phyloP scores from a whole-genome alignment of 2,329 filamentous ascomycete genomes.

The Didymellaceae sp. region DNA sequence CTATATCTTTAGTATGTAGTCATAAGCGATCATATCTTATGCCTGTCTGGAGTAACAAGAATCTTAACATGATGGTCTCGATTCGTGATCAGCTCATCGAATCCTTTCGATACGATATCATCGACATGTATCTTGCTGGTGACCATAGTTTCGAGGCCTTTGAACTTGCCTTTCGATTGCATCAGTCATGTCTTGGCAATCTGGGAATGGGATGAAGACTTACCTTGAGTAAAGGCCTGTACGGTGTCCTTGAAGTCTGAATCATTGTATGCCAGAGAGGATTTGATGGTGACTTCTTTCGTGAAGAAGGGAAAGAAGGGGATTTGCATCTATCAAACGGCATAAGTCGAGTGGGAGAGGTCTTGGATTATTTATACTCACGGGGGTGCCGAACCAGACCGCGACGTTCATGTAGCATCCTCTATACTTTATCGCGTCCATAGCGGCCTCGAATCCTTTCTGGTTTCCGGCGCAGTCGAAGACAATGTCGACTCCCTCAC shows the following conservation, averaged over 20 bases:
- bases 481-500: conserved; percentile 42
- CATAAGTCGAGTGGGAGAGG: not conserved
- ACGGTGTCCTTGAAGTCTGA: conserved; percentile 43
- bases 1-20: too few species aligned
- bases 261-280: conserved; percentile 41
- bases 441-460: conserved; percentile 36
- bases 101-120: conserved; percentile 40
- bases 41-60: conserved; percentile 39
- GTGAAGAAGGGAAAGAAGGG: conserved; percentile 34
- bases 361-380: conserved; percentile 29
- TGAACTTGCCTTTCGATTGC: conserved; percentile 34
- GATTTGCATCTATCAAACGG: conserved; percentile 32
- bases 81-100: conserved; percentile 40
- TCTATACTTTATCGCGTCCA: conserved; percentile 36
- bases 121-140: conserved; percentile 43
- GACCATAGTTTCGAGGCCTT: conserved; percentile 42
- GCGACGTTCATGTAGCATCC: conserved; percentile 46
- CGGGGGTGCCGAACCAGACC: conserved; percentile 38
- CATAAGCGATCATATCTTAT: too few species aligned
- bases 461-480: conserved; percentile 47
- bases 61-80: conserved; percentile 49
- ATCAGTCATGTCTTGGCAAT: conserved; percentile 2
- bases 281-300: conserved; percentile 41
- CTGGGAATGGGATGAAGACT: not conserved
- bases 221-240: conserved; percentile 41